Evolutionary conservation across 768 basidiomycete species (phyloP).

Genomic region (Rhodotorula sphaerocarpa): DNA sequence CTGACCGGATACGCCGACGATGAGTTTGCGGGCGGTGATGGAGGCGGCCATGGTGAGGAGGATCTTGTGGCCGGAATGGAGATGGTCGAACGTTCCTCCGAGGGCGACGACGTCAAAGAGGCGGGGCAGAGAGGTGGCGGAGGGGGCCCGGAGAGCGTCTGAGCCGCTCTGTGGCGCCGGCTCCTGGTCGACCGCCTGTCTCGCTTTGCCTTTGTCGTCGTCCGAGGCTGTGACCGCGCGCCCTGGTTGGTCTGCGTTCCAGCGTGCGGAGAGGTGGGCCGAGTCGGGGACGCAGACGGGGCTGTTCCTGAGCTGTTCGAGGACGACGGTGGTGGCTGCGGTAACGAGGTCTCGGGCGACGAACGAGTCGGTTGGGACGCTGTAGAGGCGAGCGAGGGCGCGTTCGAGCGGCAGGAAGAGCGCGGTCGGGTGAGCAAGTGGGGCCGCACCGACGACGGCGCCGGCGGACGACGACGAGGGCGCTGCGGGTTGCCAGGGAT

Average conservation of each 20-base stretch:
- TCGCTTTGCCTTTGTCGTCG: neutral
- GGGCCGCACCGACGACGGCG: conserved; percentile 4
- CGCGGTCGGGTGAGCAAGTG: neutral
- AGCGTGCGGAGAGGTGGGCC: too few relatives aligned
- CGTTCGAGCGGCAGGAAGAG: conserved; percentile 23
- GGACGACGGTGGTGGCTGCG: conserved; percentile 19
- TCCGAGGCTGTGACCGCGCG: neutral
- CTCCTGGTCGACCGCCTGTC: too few relatives aligned
- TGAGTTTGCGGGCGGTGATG: conserved; percentile 68
- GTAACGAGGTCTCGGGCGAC: neutral
- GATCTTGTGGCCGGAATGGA: conserved; percentile 95
- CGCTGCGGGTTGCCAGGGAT: conserved; percentile 4
- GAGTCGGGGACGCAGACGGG: neutral
- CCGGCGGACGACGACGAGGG: neutral
- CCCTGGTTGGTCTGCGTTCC: too few relatives aligned
- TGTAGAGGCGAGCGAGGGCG: conserved; percentile 14
- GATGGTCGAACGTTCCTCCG: conserved; percentile 95
- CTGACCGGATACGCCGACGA: conserved; percentile 80
- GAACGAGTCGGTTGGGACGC: conserved; percentile 5
- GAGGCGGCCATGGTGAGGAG: conserved; percentile 84
- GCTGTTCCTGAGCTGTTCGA: conserved; percentile 9
- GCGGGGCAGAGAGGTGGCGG: neutral
- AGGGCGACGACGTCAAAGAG: conserved; percentile 57
- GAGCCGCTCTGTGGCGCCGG: neutral
- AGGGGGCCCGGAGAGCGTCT: too few relatives aligned